These are phyloP conservation scores for Amoebophrya sp. DNA, from an alignment of 169 alveolate species.

Conservation along the genomic window DNA sequence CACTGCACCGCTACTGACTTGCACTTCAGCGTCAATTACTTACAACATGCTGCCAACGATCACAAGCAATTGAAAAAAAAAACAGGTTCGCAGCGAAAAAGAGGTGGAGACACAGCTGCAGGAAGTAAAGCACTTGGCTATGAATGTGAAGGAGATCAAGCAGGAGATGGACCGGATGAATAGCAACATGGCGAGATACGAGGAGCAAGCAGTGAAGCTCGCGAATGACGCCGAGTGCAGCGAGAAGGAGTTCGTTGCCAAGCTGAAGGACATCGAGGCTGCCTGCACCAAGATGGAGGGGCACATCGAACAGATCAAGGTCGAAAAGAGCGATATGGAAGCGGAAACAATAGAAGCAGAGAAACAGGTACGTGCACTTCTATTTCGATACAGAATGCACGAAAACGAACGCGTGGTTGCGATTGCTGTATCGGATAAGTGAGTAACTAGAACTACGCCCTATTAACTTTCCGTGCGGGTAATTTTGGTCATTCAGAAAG, in stretches of 20 bases:
- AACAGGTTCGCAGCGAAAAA: background rate
- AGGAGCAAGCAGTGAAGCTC: background rate
- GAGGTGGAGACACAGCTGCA: background rate
- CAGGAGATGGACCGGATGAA: slow-evolving; percentile 16
- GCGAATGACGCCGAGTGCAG: background rate
- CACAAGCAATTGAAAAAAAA: too few species aligned
- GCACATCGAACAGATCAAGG: slow-evolving; percentile 58
- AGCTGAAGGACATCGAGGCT: background rate
- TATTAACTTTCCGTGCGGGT: too few species aligned
- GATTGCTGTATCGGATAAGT: too few species aligned
- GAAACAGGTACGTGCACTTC: background rate
- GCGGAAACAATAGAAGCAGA: background rate
- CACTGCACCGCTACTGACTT: too few species aligned
- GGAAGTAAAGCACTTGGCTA: background rate
- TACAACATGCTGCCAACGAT: too few species aligned
- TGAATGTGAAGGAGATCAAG: background rate
- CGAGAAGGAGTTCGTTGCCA: background rate
- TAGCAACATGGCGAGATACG: background rate
- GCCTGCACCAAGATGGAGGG: slow-evolving; percentile 45
- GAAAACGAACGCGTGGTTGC: too few species aligned
- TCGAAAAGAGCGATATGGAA: slow-evolving; percentile 65
- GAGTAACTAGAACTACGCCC: too few species aligned
- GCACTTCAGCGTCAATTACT: too few species aligned
- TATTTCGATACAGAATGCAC: too few species aligned
- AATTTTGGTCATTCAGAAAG: too few species aligned